Evolutionary conservation across 495 filamentous ascomycete species (phyloP), one percentile per base, ranked within the genome.

Genomic region (Penicillium coprophilum): DNA sequence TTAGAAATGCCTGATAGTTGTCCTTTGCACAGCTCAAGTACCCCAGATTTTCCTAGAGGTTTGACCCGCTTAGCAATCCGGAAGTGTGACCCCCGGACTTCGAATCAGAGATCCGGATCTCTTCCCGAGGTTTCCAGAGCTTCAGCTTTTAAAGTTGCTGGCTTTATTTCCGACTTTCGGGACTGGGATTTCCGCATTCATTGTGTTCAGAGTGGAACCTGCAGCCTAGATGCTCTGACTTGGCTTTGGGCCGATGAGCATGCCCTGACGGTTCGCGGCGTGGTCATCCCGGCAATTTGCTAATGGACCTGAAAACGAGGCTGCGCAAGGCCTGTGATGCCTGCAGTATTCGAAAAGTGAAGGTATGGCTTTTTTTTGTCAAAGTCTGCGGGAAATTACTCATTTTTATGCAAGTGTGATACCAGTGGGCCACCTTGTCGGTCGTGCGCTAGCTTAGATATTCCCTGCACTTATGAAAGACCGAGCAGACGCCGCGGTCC

Each of bases 321-420:
- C 74, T 92, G 51, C 84, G 86, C 43, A 89, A 90, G 66, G 90
- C 90, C 20, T 94, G 90, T 69, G 90, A 94, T 70, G 86, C 87
- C 73, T 94, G 90, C 70, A 91, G 87, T 62, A 83, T 87, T 60
- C 85, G 90, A 31, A 94, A 94, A 66, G 89, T 94, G 27, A 94
- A 93, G 83, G 88, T 91, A 67, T 40, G 58, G 9, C 4, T 3
- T 19, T 9, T 15, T 39, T 41, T 63, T 47, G 39, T 65, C n/a
- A 19, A 28, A 4, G 5, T n/a, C 67, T 19, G 56, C 46, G 39
- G 56, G 32, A 20, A 21, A 43, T 47, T 59, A 34, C 62, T 64
- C 23, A 64, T 43, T 11, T 46, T 11, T 31, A 34, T 43, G 30
- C 40, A 55, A 94, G 88, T 96, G 91, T 72, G 90, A 96, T 68